These are phyloP conservation scores for Fusarium albosuccineum DNA, from an alignment of 2,329 filamentous ascomycete genomes.

Conservation along the genomic window DNA sequence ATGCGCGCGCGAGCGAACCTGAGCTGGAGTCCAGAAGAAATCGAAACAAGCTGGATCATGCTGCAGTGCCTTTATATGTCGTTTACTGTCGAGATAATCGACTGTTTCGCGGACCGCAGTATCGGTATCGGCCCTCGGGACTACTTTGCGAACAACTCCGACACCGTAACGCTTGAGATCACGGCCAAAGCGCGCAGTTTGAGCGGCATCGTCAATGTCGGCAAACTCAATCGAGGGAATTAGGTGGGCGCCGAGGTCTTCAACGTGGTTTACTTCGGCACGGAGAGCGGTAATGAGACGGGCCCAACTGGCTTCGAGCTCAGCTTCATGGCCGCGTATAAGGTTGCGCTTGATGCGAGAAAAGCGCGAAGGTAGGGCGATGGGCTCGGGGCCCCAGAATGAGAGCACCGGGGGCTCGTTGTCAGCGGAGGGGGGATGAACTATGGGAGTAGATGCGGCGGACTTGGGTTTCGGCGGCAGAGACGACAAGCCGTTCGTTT, in stretches of 20 bases:
- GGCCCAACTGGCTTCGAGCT: constrained; percentile 67
- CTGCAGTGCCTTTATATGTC: constrained; percentile 45
- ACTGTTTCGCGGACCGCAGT: constrained; percentile 70
- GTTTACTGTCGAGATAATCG: constrained; percentile 60
- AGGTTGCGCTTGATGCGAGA: constrained; percentile 68
- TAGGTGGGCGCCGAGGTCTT: constrained; percentile 62
- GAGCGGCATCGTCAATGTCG: constrained; percentile 61
- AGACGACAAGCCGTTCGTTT: constrained; percentile 23
- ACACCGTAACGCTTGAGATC: constrained; percentile 73
- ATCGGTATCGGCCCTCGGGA: constrained; percentile 68
- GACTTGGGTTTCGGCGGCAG: constrained; percentile 23
- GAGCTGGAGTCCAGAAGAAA: constrained; percentile 79
- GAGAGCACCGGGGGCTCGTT: constrained; percentile 67
- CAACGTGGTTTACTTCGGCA: constrained; percentile 66
- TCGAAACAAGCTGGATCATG: constrained; percentile 77
- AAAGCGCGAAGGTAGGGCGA: constrained; percentile 71
- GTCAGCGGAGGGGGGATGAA: constrained; percentile 37
- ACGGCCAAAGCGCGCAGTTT: constrained; percentile 66
- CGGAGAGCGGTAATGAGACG: constrained; percentile 65
- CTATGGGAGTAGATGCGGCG: constrained; percentile 21
- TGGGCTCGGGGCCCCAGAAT: constrained; percentile 69
- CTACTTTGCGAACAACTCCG: constrained; percentile 74
- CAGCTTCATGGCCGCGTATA: constrained; percentile 66
- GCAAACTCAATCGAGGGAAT: constrained; percentile 68
- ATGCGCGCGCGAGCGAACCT: constrained; percentile 76